Percentiles rank a stretch among this genome's conserved stretches.
Conservation (phyloP, 768 basidiomycete genomes). For the Leccinum pellstonianum region DNA sequence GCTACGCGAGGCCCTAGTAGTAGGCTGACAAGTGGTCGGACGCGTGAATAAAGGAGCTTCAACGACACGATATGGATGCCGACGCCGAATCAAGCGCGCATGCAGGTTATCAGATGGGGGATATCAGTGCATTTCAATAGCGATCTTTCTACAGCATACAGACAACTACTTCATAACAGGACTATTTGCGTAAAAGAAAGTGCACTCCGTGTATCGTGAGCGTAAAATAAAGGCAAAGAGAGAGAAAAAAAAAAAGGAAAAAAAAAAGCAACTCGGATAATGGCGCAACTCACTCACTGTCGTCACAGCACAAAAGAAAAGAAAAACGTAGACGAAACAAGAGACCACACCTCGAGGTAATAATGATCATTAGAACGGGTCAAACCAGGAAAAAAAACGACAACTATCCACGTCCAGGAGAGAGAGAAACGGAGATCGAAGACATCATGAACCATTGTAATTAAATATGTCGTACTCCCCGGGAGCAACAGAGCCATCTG, state of each 20-base stretch:
- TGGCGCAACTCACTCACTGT: slow-evolving; percentile 8
- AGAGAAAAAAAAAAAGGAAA: background rate
- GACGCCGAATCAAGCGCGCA: background rate
- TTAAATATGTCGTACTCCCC: slow-evolving; percentile 60
- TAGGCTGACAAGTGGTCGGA: background rate
- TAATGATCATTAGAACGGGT: slow-evolving; percentile 24
- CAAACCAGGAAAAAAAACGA: slow-evolving; percentile 13
- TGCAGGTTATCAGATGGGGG: background rate
- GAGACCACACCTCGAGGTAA: slow-evolving; percentile 28
- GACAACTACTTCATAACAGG: slow-evolving; percentile 29
- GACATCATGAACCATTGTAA: slow-evolving; percentile 46
- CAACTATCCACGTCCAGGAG: slow-evolving; percentile 18
- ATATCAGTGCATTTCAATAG: slow-evolving; percentile 14
- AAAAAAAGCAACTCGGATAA: slow-evolving; percentile 1
- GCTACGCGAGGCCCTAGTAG: background rate
- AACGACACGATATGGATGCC: background rate
- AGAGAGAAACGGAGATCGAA: slow-evolving; percentile 12
- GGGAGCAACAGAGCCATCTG: slow-evolving; percentile 39
- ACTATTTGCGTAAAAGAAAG: slow-evolving; percentile 21
- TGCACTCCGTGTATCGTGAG: slow-evolving; percentile 11
- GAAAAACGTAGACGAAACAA: slow-evolving; percentile 5
- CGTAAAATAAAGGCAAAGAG: slow-evolving; percentile 18
- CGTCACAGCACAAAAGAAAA: slow-evolving; percentile 9
- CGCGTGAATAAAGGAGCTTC: background rate
- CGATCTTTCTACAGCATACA: slow-evolving; percentile 33